phyloP scores from a whole-genome alignment of 192 early-diverging fungal species.

The Powellomyces hirtus region DNA sequence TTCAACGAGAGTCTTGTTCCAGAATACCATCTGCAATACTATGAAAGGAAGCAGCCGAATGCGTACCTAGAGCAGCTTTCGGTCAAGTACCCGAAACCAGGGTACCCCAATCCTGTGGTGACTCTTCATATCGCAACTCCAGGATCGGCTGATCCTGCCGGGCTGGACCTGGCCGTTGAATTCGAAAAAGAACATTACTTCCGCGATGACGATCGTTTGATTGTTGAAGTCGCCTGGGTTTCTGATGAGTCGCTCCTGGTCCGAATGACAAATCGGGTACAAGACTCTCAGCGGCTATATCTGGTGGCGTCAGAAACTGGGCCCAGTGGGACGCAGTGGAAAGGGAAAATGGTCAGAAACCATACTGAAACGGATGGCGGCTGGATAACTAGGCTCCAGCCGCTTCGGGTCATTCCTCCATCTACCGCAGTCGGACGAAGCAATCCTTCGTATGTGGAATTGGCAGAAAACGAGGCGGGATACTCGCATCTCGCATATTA shows the following conservation, averaged over 20 bases:
- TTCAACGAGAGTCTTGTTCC: constrained; percentile 84
- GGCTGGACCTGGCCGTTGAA: constrained; percentile 30
- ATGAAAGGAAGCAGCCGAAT: constrained; percentile 49
- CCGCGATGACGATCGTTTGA: constrained; percentile 67
- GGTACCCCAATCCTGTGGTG: constrained; percentile 79
- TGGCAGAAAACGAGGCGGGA: constrained; percentile 47
- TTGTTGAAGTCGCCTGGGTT: constrained; percentile 84
- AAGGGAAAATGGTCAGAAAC: constrained; percentile 71
- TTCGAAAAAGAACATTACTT: constrained; percentile 53
- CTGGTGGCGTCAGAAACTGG: constrained; percentile 47
- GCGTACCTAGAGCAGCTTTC: constrained; percentile 71
- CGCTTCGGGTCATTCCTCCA: constrained; percentile 34
- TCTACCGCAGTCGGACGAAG: constrained; percentile 25
- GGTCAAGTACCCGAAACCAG: constrained; percentile 91
- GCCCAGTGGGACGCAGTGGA: constrained; percentile 52
- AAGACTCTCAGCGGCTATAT: constrained; percentile 74
- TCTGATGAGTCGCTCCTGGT: constrained; percentile 59
- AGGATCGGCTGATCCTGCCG: constrained; percentile 10
- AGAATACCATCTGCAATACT: constrained; percentile 74
- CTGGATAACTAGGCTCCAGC: constrained; percentile 41
- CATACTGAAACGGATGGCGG: constrained; percentile 42
- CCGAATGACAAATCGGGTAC: constrained; percentile 84
- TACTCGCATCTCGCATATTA: constrained; percentile 50
- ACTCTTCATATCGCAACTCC: constrained; percentile 68
- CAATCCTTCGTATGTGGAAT: constrained; percentile 43